Evolutionary conservation across 257 asterid genomes (phyloP).

Genomic region (Gardenia jasminoides): DNA sequence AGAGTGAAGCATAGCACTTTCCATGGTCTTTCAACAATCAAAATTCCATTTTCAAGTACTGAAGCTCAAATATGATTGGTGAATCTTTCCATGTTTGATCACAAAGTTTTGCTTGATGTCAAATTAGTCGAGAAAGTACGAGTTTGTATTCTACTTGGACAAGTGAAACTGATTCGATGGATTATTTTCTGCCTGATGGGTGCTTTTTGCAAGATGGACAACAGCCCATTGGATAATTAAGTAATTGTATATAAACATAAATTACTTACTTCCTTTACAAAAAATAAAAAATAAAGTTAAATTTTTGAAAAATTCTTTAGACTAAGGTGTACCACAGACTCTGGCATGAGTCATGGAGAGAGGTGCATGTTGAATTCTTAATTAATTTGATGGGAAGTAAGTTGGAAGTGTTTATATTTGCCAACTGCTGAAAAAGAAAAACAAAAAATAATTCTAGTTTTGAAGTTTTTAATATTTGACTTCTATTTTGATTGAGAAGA

Average conservation of each 20-base stretch:
- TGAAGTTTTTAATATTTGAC: too few species aligned
- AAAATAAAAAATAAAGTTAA: neutral
- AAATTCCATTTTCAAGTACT: neutral
- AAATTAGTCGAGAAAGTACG: neutral
- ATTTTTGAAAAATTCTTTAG: neutral
- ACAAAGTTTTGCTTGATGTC: neutral
- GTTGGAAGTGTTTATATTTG: neutral
- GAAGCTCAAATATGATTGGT: neutral
- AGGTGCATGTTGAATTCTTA: neutral
- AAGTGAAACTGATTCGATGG: neutral
- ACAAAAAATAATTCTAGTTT: too few species aligned
- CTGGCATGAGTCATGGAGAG: neutral
- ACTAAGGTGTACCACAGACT: neutral
- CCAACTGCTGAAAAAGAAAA: neutral
- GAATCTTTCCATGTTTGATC: neutral
- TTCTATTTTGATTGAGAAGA: too few species aligned
- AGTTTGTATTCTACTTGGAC: neutral
- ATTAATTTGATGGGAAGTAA: neutral
- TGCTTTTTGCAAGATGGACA: neutral
- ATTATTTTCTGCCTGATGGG: neutral
- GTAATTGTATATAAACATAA: neutral
- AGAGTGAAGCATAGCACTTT: neutral
- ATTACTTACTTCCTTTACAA: neutral
- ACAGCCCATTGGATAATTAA: neutral
- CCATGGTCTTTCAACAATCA: neutral